These are phyloP conservation scores for Backusella luteola DNA, from an alignment of 192 early-diverging fungal genomes.

Conservation along the genomic window DNA sequence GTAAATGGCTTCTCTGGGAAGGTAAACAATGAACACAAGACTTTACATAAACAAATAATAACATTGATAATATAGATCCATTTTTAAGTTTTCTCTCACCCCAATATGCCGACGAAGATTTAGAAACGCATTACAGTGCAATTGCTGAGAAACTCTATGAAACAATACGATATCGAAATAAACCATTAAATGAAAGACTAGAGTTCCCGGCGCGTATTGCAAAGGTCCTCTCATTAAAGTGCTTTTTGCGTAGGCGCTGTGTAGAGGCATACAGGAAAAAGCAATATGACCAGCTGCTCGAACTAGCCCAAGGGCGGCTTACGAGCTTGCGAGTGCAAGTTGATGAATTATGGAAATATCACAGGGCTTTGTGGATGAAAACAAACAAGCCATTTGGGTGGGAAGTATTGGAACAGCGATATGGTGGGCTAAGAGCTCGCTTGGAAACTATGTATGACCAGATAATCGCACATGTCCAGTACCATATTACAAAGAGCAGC, in stretches of 20 bases:
- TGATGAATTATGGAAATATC: constrained; percentile 77
- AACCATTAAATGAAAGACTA: constrained; percentile 70
- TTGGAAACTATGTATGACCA: constrained; percentile 68
- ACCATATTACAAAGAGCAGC: constrained; percentile 11
- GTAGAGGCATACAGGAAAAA: constrained; percentile 57
- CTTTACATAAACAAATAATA: background rate
- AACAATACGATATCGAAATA: constrained; percentile 45
- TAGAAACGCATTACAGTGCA: constrained; percentile 64
- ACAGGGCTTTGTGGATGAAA: constrained; percentile 73
- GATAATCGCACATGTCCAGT: constrained; percentile 57
- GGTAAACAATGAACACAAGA: constrained; percentile 34
- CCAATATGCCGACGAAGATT: constrained; percentile 66
- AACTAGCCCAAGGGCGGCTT: constrained; percentile 55
- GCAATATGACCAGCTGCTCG: constrained; percentile 50
- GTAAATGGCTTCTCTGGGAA: constrained; percentile 89
- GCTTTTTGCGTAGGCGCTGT: constrained; percentile 62
- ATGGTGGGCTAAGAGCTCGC: constrained; percentile 70
- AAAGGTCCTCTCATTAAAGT: constrained; percentile 66
- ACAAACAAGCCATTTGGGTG: constrained; percentile 86
- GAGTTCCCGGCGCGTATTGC: constrained; percentile 69
- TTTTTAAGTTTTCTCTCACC: constrained; percentile 73
- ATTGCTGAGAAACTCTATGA: constrained; percentile 51
- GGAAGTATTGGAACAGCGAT: constrained; percentile 81
- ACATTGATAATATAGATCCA: constrained; percentile 48
- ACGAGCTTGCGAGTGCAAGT: constrained; percentile 58